These are phyloP conservation scores for Xylariaceae sp. DNA, from an alignment of 2,329 filamentous ascomycete species.

Conservation along the genomic window DNA sequence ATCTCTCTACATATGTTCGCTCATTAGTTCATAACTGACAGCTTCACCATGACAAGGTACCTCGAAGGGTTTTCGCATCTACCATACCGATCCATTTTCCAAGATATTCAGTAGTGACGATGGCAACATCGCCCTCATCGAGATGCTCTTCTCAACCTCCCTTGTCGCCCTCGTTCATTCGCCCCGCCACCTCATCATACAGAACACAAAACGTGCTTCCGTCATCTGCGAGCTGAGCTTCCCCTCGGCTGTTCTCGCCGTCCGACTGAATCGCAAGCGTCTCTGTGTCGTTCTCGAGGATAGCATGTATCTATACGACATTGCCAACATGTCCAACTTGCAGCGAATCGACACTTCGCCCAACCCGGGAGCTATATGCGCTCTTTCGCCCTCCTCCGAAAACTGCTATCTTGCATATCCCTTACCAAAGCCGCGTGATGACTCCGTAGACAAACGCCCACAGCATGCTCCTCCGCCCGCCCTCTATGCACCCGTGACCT, in stretches of 20 bases:
- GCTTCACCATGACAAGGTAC: slow-evolving; percentile 68
- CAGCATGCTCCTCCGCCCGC: slow-evolving; percentile 84
- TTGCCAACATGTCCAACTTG: slow-evolving; percentile 95
- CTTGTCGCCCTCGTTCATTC: slow-evolving; percentile 93
- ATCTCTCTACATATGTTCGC: slow-evolving; percentile 7
- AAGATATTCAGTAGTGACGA: slow-evolving; percentile 95
- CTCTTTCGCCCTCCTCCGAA: slow-evolving; percentile 91
- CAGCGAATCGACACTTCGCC: slow-evolving; percentile 93
- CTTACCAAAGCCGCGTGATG: slow-evolving; percentile 75
- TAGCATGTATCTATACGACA: slow-evolving; percentile 97
- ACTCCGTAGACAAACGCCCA: slow-evolving; percentile 65
- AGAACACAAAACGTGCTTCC: slow-evolving; percentile 86
- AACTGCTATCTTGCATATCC: slow-evolving; percentile 97
- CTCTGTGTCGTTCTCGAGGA: slow-evolving; percentile 93
- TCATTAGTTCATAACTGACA: too few relatives aligned
- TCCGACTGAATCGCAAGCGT: slow-evolving; percentile 92
- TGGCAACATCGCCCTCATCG: slow-evolving; percentile 92
- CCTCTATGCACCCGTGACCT: slow-evolving; percentile 81
- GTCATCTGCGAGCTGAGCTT: slow-evolving; percentile 99
- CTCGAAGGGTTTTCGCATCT: slow-evolving; percentile 92
- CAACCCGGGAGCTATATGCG: slow-evolving; percentile 89
- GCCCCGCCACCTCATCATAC: slow-evolving; percentile 89
- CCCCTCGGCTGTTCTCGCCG: slow-evolving; percentile 91
- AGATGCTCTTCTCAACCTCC: slow-evolving; percentile 99
- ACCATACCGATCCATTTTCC: slow-evolving; percentile 94